Evolutionary conservation across 2,329 filamentous ascomycete species (phyloP).

Genomic region (Paecilomyces sp.): DNA sequence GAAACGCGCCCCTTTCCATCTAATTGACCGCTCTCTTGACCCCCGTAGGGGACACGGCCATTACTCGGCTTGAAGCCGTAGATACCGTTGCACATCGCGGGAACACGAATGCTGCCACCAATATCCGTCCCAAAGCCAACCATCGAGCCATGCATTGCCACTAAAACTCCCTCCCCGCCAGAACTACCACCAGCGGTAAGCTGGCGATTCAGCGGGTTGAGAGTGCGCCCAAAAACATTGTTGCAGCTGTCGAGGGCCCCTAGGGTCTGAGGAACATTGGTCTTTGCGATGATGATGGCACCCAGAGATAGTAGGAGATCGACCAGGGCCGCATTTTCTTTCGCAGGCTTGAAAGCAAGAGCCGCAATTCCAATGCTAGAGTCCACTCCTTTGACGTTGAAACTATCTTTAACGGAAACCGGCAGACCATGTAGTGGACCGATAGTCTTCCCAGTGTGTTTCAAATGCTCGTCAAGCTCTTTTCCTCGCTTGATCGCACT

Average conservation of each 20-base stretch:
- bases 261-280: conserved; percentile 58
- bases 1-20: conserved; percentile 44
- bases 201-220: conserved; percentile 57
- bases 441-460: conserved; percentile 32
- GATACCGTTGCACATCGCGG: conserved; percentile 40
- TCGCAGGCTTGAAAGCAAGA: conserved; percentile 53
- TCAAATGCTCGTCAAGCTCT: conserved; percentile 41
- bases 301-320: conserved; percentile 53
- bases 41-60: conserved; percentile 42
- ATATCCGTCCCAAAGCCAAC: conserved; percentile 59
- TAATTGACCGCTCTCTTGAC: conserved; percentile 42
- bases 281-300: conserved; percentile 63
- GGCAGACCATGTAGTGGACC: conserved; percentile 59
- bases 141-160: conserved; percentile 52
- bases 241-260: conserved; percentile 52
- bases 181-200: conserved; percentile 58
- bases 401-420: conserved; percentile 45
- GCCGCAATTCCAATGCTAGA: conserved; percentile 52
- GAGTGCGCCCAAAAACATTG: conserved; percentile 54
- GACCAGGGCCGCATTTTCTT: conserved; percentile 50
- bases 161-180: conserved; percentile 57
- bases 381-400: conserved; percentile 44
- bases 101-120: conserved; percentile 31
- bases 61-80: conserved; percentile 39
- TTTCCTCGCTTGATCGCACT: conserved; percentile 42